Evolutionary conservation across 441 rosid species (phyloP).

Genomic region (Erodium trifolium): DNA sequence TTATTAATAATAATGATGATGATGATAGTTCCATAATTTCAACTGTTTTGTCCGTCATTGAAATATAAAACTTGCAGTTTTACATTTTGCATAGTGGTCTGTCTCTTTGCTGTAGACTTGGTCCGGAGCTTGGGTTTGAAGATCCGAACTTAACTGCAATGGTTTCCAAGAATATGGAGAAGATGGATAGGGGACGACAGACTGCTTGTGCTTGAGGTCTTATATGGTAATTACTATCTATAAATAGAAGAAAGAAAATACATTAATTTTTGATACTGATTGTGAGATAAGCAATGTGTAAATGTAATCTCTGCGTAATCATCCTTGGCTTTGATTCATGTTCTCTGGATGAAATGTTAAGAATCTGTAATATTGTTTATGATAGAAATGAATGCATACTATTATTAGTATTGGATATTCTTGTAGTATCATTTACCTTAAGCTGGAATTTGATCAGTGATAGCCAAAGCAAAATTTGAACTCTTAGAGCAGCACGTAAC

Average conservation of each 20-base stretch:
- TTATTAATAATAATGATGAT: no score
- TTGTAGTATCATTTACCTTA: no score
- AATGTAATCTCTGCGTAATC: not conserved
- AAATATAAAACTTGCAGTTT: not conserved
- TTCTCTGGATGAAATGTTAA: not conserved
- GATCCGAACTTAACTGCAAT: conserved; percentile 77
- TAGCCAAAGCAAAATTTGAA: no score
- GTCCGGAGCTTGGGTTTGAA: conserved; percentile 70
- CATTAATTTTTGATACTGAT: conserved; percentile 1
- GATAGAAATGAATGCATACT: not conserved
- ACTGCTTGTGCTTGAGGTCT: conserved; percentile 47
- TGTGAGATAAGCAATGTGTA: conserved; percentile 10
- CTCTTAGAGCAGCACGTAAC: no score
- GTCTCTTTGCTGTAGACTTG: conserved; percentile 35
- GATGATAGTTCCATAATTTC: not conserved
- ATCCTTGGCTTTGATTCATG: not conserved
- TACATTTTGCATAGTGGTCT: not conserved
- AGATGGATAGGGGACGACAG: conserved; percentile 42
- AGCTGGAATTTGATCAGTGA: no score
- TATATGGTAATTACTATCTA: conserved; percentile 23
- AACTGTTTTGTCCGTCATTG: not conserved
- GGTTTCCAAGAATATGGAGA: conserved; percentile 50
- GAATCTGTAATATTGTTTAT: not conserved
- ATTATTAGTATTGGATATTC: no score
- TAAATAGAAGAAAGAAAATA: conserved; percentile 14